Conservation (phyloP, 2,329 filamentous ascomycete genomes). For the Dactylellina drechsleri region DNA sequence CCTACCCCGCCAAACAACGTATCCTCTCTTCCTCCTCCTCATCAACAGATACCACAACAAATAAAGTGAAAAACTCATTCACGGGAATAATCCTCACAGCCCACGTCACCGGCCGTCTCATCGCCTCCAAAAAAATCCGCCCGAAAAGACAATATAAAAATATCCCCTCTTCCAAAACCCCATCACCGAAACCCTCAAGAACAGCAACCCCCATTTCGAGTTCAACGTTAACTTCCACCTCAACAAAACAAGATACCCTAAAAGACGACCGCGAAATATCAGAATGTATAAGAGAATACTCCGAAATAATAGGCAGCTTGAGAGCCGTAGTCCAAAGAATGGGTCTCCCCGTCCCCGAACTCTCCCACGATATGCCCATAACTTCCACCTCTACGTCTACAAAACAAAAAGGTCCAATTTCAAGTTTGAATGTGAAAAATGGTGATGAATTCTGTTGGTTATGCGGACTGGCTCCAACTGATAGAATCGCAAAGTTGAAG, state of each 20-base stretch:
- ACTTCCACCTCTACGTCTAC: neutral
- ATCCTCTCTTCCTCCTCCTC: constrained; percentile 49
- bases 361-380: constrained; percentile 25
- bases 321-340: constrained; percentile 55
- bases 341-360: constrained; percentile 26
- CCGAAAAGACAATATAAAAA: constrained; percentile 27
- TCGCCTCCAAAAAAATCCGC: constrained; percentile 49
- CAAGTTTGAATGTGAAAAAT: neutral
- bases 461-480: constrained; percentile 20
- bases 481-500: constrained; percentile 21
- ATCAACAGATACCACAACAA: constrained; percentile 12
- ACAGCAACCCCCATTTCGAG: no score
- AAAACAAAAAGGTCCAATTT: no score
- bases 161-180: constrained; percentile 46
- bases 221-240: constrained; percentile 7
- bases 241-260: constrained; percentile 52
- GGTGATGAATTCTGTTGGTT: constrained; percentile 48
- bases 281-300: constrained; percentile 56
- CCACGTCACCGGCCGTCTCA: constrained; percentile 56
- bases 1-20: constrained; percentile 58
- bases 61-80: constrained; percentile 50
- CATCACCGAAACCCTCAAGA: neutral
- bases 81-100: constrained; percentile 55
- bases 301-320: constrained; percentile 55
- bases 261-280: constrained; percentile 58